These are phyloP conservation scores for Pyricularia grisea DNA, from an alignment of 2,329 filamentous ascomycete genomes.

Conservation along the genomic window DNA sequence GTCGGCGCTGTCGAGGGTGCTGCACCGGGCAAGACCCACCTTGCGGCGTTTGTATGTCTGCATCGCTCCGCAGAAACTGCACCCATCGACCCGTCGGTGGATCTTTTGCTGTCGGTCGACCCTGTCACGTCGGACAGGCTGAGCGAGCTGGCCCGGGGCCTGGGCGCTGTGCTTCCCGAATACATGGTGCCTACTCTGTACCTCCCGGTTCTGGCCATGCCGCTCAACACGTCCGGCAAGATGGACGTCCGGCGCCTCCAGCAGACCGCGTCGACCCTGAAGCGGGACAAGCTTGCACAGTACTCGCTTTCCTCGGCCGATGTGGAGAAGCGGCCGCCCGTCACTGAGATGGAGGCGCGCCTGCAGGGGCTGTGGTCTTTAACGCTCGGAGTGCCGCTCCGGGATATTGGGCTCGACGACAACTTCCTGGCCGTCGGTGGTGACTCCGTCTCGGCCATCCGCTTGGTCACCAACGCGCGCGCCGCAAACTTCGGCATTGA, in stretches of 20 bases:
- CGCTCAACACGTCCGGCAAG: neutral
- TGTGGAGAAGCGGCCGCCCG: neutral
- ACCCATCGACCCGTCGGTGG: neutral
- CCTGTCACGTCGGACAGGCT: neutral
- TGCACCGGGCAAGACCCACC: neutral
- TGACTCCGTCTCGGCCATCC: slow-evolving; percentile 53
- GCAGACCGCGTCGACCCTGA: neutral
- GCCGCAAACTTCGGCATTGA: neutral
- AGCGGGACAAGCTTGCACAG: neutral
- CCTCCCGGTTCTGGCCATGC: neutral
- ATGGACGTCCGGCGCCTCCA: neutral
- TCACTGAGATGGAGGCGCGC: neutral
- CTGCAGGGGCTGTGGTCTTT: neutral
- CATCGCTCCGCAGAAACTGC: neutral
- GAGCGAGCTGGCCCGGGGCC: neutral
- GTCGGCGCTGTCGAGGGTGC: neutral
- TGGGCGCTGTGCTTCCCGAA: neutral
- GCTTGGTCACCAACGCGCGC: slow-evolving; percentile 30
- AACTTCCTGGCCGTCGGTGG: slow-evolving; percentile 53
- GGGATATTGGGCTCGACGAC: neutral
- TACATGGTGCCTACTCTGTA: neutral
- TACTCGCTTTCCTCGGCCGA: neutral
- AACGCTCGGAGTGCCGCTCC: neutral
- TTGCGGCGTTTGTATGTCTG: neutral
- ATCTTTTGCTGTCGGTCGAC: neutral